Evolutionary conservation across 768 basidiomycete genomes (phyloP), one percentile per base, ranked within the genome.

Genomic region (Boletus patriciae): DNA sequence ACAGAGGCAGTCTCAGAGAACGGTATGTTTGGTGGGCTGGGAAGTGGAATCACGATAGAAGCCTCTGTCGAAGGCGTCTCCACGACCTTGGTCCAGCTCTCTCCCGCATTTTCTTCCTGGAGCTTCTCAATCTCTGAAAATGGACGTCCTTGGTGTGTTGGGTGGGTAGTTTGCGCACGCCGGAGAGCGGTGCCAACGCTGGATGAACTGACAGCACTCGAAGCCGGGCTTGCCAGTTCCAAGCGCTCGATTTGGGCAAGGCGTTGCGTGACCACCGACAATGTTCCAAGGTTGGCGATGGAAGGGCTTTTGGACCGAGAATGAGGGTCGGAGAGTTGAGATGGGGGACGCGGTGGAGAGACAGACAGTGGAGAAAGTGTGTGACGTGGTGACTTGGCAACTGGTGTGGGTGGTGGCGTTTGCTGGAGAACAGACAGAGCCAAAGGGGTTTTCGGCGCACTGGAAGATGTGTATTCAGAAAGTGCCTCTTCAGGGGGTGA

Each of bases 191-290:
- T 57, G 33, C 67, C 51, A 1, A 57, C 57, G 41, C 66, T 69
- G 6, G 59, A 68, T 10, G 65, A 65, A 23, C 66, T 57, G 55
- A 63, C 16, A 1, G 53, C 43, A 29, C 66, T 69, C 57, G 54
- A 38, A 27, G 60, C 29, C 23, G 67, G 61, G 51, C 66, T 58
- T 29, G 49, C 31, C 12, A 64, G 57, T 41, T 61, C 63, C 0
- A 61, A 66, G 27, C 67, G 60, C 62, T 86, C 79, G 12, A 88
- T 80, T 62, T 87, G 80, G 11, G 83, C 83, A 15, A 87, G 77
- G 36, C 87, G 83, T 59, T 85, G 81, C 57, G 80, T 82, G 45
- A 90, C 88, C 23, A 88, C 80, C 8, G 86, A 88, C 38, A 82
- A 69, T 52, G 78, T 77, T 56, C 78, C 80, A 16, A 89, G 76